Base-by-base conservation (phyloP, 805 yeast genomes). In the Saccharomycopsis synnaedendra region DNA sequence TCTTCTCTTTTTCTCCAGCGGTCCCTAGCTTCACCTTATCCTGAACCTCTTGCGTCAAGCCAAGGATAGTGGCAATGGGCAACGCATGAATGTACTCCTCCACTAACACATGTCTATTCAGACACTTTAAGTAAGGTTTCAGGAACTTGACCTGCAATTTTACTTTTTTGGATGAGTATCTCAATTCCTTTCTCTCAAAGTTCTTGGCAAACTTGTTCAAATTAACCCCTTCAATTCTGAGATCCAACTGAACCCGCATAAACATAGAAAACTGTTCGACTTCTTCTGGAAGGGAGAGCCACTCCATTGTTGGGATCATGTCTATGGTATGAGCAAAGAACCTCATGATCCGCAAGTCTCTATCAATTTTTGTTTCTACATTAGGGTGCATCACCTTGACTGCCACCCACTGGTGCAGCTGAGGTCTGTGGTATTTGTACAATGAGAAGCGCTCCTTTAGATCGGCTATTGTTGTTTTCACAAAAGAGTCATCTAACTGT, bases 211-310 rank as follows among this genome's bases (percentile, higher is more conserved):
- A 93, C 51, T 74, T 77, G 5, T 74, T 67, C 48, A 93, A 66
- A 60, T 93, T 93, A 53, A 82, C 67, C 0, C 93, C 93, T 61
- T 93, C 99, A 36, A 93, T 85, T 54, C 97, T 69, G 49, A 93
- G 65, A 64, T 93, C 97, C 49, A 93, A 67, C 63, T 93, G 99
- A 44, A 86, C 62, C 38, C 79, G 78, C 97, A 93, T 90, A 67
- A 93, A 72, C 0, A 78, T 67, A 1, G 86, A 74, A 60, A 93
- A 93, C 58, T 89, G 93, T 40, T 80, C 84, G 3, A 90, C 97
- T 62, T 93, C 98, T 52, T 82, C 90, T 0, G 97, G 98, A 43
- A 93, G 67, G 3, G 96, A 85, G 4, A 93, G 69, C 99, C 99
- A 93, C 60, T 93, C 97, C 95, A 93, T 86, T 0, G 95, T 87